These are phyloP conservation scores for Beauveria asiatica DNA, from an alignment of 2,329 filamentous ascomycete genomes.

Conservation along the genomic window DNA sequence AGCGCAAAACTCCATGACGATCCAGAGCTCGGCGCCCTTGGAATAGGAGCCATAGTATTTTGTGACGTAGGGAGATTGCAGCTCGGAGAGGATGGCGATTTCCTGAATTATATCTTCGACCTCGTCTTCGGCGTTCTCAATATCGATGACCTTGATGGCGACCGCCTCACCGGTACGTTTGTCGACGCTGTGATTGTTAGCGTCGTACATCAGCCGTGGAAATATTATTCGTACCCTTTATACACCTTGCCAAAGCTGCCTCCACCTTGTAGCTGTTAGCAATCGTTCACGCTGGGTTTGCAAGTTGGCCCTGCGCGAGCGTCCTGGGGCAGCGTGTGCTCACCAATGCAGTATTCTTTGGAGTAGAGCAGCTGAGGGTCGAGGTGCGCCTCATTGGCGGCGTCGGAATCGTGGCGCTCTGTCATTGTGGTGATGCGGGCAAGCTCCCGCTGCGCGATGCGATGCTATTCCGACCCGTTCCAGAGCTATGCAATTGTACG, in stretches of 20 bases:
- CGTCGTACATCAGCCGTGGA: neutral
- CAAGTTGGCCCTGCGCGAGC: neutral
- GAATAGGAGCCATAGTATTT: conserved; percentile 97
- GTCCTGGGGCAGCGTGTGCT: conserved; percentile 18
- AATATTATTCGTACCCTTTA: conserved; percentile 63
- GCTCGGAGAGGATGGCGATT: conserved; percentile 91
- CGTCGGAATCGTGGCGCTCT: conserved; percentile 38
- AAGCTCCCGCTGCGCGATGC: neutral
- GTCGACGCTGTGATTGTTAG: conserved; percentile 60
- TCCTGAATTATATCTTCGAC: conserved; percentile 99
- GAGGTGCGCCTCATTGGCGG: conserved; percentile 44
- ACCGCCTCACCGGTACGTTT: conserved; percentile 88
- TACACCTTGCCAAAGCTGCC: conserved; percentile 98
- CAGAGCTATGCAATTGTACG: neutral
- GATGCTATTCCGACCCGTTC: neutral
- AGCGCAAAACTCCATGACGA: conserved; percentile 98
- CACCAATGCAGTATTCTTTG: conserved; percentile 84
- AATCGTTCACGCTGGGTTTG: neutral
- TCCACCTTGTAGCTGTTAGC: conserved; percentile 51
- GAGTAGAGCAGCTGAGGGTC: conserved; percentile 91
- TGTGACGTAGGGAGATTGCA: conserved; percentile 93
- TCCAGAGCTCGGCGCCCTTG: conserved; percentile 95
- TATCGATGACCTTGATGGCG: conserved; percentile 97
- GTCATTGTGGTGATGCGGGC: conserved; percentile 31
- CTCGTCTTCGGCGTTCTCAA: conserved; percentile 97